Percentiles rank a stretch among this genome's conserved stretches.
Conservation (phyloP, 805 yeast genomes). For the Sugiyamaella marilandica region DNA sequence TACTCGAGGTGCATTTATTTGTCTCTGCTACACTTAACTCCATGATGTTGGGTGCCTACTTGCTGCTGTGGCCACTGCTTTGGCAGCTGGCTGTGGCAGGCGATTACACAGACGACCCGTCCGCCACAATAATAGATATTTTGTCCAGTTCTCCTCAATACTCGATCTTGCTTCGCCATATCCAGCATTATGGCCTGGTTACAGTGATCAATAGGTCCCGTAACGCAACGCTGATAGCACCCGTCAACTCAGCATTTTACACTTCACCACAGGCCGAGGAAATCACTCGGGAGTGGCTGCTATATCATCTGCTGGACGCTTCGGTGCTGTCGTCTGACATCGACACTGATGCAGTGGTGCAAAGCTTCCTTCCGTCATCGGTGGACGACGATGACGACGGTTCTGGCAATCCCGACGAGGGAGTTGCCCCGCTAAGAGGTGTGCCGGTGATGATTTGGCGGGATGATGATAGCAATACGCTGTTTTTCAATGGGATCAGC, state of each 20-base stretch:
- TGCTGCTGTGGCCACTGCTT: neutral
- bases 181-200: slow-evolving; percentile 60
- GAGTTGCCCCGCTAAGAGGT: neutral
- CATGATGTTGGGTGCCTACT: no score
- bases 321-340: slow-evolving; percentile 31
- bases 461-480: neutral
- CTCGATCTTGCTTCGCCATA: slow-evolving; percentile 53
- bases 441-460: slow-evolving; percentile 2
- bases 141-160: slow-evolving; percentile 65
- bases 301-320: slow-evolving; percentile 35
- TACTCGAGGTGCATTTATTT: no score
- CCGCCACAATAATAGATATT: slow-evolving; percentile 49
- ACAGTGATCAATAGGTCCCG: slow-evolving; percentile 54
- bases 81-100: slow-evolving; percentile 1
- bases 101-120: neutral
- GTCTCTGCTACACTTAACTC: no score
- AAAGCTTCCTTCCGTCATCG: slow-evolving; percentile 9
- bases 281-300: slow-evolving; percentile 22
- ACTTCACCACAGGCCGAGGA: slow-evolving; percentile 8
- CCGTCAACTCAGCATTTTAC: slow-evolving; percentile 71
- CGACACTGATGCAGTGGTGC: slow-evolving; percentile 8
- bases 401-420: neutral
- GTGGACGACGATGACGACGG: slow-evolving; percentile 7
- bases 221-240: slow-evolving; percentile 74
- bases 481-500: slow-evolving; percentile 24